Base-by-base conservation (phyloP, 495 filamentous ascomycete species). In the Pseudevernia furfuracea region DNA sequence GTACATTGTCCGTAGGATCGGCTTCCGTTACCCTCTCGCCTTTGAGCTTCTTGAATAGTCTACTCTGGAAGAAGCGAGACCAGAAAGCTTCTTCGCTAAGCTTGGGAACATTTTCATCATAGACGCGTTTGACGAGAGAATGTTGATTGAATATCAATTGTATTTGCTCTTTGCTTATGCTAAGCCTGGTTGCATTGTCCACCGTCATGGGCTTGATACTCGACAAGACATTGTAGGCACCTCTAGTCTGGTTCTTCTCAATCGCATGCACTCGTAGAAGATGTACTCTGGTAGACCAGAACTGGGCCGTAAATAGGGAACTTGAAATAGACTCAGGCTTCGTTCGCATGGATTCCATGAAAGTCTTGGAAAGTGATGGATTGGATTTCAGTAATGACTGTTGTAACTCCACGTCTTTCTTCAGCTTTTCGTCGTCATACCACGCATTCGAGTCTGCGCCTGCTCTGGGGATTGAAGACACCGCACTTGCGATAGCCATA, bases 91-190 rank as follows among this genome's bases (percentile, higher is more conserved):
- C 79, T 70, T 95, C 89, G 49, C 77, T 82, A 34, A 96, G 71
- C 64, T 89, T 89, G 5, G 94, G 95, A 9, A 97, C 91, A 69
- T 89, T 90, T 68, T 96, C 91, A 69, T 97, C 91, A 72, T 96
- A 98, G 11, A 94, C 92, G 15, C 85, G 84, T 71, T 89, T 89
- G 59, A 97, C 89, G 12, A 98, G 80, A 15, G 94, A 90, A 74
- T 98, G 92, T 73, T 97, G 93, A 57, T 83, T 84, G 73, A 98
- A 92, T 62, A 98, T 94, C 64, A 95, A 82, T 71, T 90, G 86
- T 62, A 97, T 91, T 73, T 97, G 93, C 75, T 97, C 94, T 65
- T 90, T 88, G 71, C 84, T 92, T 58, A 98, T 87, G 71, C 87
- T 92, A 67, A 98, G 78, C 74, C 88, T 89, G 15, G 85, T 81